Percentiles rank a stretch among this genome's conserved stretches.
Evolutionary conservation across 2,329 filamentous ascomycete species (phyloP).

Genomic region (Cladophialophora carrionii): DNA sequence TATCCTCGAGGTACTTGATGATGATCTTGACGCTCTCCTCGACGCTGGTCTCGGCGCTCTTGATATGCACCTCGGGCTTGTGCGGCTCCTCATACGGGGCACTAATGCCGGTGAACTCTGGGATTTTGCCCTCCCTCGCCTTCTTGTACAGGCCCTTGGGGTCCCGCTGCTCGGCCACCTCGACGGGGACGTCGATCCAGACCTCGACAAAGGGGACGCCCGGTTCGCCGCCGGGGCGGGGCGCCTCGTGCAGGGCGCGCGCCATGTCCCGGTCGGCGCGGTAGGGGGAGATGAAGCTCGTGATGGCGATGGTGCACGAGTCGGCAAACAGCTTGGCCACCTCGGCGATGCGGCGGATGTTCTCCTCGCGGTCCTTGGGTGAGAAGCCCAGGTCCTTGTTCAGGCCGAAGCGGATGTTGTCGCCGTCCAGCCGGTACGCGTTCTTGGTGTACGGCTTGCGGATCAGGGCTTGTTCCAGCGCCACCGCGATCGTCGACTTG

Average conservation of each 20-base stretch:
- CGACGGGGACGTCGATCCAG: slow-evolving; percentile 86
- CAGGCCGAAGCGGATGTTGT: slow-evolving; percentile 96
- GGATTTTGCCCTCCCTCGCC: slow-evolving; percentile 88
- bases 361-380: slow-evolving; percentile 92
- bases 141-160: slow-evolving; percentile 99
- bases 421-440: slow-evolving; percentile 93
- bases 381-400: slow-evolving; percentile 98
- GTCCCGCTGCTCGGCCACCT: slow-evolving; percentile 90
- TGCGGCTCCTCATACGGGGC: slow-evolving; percentile 92
- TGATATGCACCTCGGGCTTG: slow-evolving; percentile 83
- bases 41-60: slow-evolving; percentile 78
- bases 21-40: slow-evolving; percentile 89
- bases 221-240: slow-evolving; percentile 59
- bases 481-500: slow-evolving; percentile 95
- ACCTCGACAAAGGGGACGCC: slow-evolving; percentile 90
- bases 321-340: slow-evolving; percentile 97
- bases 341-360: slow-evolving; percentile 95
- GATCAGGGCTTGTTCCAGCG: slow-evolving; percentile 94
- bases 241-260: slow-evolving; percentile 73
- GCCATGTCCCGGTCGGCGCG: slow-evolving; percentile 81
- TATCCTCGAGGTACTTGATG: slow-evolving; percentile 72
- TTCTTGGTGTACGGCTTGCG: slow-evolving; percentile 69
- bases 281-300: slow-evolving; percentile 97
- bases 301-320: slow-evolving; percentile 81
- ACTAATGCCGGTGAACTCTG: slow-evolving; percentile 94